A percentile compares a stretch with the other conserved stretches of the same genome.
These are phyloP conservation scores for Trichoderma simmonsii DNA, from an alignment of 2,329 filamentous ascomycete species.

Conservation along the genomic window DNA sequence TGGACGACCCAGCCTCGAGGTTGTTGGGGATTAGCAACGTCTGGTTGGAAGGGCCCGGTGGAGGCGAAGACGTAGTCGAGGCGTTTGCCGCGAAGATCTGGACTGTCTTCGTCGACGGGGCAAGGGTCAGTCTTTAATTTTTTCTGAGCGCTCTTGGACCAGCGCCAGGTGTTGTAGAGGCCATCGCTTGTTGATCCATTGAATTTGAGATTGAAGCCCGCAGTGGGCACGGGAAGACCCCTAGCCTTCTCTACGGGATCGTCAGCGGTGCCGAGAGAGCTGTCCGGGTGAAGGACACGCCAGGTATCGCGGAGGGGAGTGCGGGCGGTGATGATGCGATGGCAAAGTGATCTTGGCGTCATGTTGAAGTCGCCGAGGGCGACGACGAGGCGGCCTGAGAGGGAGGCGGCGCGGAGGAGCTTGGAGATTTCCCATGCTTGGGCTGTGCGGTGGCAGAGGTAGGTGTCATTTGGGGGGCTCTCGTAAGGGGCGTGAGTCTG, in stretches of 20 bases:
- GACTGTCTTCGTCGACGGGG: constrained; percentile 58
- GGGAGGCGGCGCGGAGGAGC: constrained; percentile 75
- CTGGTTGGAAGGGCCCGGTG: constrained; percentile 38
- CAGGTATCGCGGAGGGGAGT: constrained; percentile 79
- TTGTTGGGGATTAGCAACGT: constrained; percentile 18
- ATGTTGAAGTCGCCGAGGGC: constrained; percentile 96
- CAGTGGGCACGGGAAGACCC: constrained; percentile 66
- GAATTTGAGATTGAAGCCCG: constrained; percentile 70
- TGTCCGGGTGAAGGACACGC: constrained; percentile 79
- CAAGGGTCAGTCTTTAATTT: constrained; percentile 58
- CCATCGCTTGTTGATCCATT: constrained; percentile 89
- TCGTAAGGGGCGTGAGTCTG: constrained; percentile 83
- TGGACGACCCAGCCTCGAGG: constrained; percentile 63
- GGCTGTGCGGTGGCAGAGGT: constrained; percentile 83
- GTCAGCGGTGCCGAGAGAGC: constrained; percentile 70
- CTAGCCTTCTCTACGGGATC: constrained; percentile 66
- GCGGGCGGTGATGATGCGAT: constrained; percentile 76
- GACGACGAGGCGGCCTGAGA: constrained; percentile 78
- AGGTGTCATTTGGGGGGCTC: constrained; percentile 72
- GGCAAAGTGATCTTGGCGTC: constrained; percentile 80
- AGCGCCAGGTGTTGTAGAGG: constrained; percentile 89
- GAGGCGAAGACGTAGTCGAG: constrained; percentile 93
- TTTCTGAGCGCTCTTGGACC: constrained; percentile 69
- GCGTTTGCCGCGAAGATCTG: constrained; percentile 75
- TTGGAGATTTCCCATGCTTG: constrained; percentile 96